Percentiles rank a stretch among this genome's conserved stretches.
These are phyloP conservation scores for Athelia psychrophila DNA, from an alignment of 1,284 basidiomycete species.

Conservation along the genomic window DNA sequence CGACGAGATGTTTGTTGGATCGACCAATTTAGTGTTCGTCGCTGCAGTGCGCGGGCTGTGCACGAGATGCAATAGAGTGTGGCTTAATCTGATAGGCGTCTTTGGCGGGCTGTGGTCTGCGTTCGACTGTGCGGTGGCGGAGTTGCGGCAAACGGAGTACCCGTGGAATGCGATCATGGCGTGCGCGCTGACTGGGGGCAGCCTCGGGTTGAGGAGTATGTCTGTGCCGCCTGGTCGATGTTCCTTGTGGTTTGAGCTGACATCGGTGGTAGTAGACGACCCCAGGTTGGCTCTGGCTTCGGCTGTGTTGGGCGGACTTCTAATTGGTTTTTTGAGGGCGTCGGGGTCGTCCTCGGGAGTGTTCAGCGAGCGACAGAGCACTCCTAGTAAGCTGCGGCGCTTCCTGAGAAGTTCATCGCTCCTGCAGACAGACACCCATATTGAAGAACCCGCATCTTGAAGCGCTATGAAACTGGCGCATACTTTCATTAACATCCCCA, in stretches of 20 bases:
- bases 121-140: conserved; percentile 98
- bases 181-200: conserved; percentile 98
- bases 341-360: conserved; percentile 86
- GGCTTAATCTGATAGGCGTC: too few relatives aligned
- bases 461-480: too few relatives aligned
- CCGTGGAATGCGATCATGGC: conserved; percentile 99
- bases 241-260: not conserved
- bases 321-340: conserved; percentile 97
- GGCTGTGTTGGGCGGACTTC: conserved; percentile 93
- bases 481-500: too few relatives aligned
- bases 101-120: conserved; percentile 98
- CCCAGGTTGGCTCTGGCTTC: conserved; percentile 88
- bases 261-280: conserved; percentile 66
- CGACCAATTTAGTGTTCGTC: too few relatives aligned
- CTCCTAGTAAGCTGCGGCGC: too few relatives aligned
- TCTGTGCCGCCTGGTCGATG: not conserved
- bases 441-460: too few relatives aligned
- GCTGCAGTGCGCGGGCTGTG: too few relatives aligned
- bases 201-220: conserved; percentile 62
- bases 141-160: conserved; percentile 97
- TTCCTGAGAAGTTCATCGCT: too few relatives aligned
- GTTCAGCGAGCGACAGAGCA: conserved; percentile 76
- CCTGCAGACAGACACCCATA: too few relatives aligned
- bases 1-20: too few relatives aligned
- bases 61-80: too few relatives aligned